These are phyloP conservation scores for Kluyveromyces nonfermentans DNA, from an alignment of 805 yeast species.

Conservation along the genomic window DNA sequence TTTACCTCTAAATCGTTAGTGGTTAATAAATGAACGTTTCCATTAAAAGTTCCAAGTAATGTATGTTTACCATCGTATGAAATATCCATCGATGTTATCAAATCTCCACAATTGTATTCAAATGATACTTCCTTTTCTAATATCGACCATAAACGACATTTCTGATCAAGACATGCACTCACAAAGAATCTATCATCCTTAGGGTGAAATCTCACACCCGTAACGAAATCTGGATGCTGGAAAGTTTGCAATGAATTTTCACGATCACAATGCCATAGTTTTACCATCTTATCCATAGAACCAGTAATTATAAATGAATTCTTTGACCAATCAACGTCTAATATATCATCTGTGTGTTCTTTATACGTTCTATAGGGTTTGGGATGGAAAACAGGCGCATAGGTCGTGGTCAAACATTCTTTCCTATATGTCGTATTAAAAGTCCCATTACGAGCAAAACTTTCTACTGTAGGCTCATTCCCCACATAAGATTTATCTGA, in stretches of 20 bases:
- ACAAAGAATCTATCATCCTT: slow-evolving; percentile 78
- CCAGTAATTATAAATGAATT: slow-evolving; percentile 73
- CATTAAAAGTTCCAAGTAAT: slow-evolving; percentile 71
- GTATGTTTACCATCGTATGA: slow-evolving; percentile 55
- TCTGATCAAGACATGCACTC: slow-evolving; percentile 72
- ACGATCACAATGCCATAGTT: slow-evolving; percentile 77
- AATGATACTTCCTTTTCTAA: slow-evolving; percentile 59
- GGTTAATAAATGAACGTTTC: slow-evolving; percentile 50
- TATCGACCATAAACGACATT: slow-evolving; percentile 75
- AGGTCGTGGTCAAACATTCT: slow-evolving; percentile 12
- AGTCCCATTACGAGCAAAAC: not conserved
- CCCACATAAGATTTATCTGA: not conserved
- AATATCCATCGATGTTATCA: slow-evolving; percentile 67
- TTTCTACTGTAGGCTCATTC: not conserved
- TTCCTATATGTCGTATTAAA: not conserved
- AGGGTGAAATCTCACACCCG: slow-evolving; percentile 73
- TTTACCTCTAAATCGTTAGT: slow-evolving; percentile 51
- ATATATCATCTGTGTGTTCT: slow-evolving; percentile 63
- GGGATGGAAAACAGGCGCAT: slow-evolving; percentile 74
- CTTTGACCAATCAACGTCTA: slow-evolving; percentile 82
- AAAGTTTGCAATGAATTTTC: slow-evolving; percentile 53
- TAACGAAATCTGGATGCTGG: slow-evolving; percentile 71
- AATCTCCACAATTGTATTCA: slow-evolving; percentile 49
- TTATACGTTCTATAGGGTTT: slow-evolving; percentile 48
- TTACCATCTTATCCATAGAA: slow-evolving; percentile 77